Conservation (phyloP, 768 basidiomycete genomes). For the Atractiella rhizophila region DNA sequence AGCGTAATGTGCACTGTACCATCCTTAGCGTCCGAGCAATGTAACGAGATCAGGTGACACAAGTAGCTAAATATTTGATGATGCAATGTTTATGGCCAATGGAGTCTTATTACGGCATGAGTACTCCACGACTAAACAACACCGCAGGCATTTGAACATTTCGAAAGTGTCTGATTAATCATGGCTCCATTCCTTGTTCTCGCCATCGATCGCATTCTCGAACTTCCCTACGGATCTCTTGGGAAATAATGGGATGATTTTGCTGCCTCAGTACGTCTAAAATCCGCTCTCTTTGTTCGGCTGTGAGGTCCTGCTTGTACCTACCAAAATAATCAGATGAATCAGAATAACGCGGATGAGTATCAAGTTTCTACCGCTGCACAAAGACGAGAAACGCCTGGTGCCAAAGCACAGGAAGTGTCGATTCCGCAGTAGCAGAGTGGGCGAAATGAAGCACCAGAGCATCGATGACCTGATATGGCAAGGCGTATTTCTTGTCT, state of each 20-base stretch:
- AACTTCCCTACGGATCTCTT: conserved; percentile 77
- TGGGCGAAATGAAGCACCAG: conserved; percentile 96
- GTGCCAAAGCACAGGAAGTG: conserved; percentile 94
- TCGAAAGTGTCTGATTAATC: too few species aligned
- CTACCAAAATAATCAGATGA: conserved; percentile 24
- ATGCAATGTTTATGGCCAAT: too few species aligned
- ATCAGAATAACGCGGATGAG: not conserved
- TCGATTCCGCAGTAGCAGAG: conserved; percentile 54
- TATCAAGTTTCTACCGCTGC: conserved; percentile 38
- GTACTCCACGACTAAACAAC: too few species aligned
- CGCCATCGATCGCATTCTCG: too few species aligned
- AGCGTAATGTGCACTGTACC: too few species aligned
- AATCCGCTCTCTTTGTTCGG: conserved; percentile 93
- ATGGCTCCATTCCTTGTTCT: too few species aligned
- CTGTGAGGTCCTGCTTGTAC: conserved; percentile 77
- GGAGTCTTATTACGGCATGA: too few species aligned
- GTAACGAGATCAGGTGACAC: too few species aligned
- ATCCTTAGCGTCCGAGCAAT: too few species aligned
- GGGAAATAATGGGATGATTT: conserved; percentile 61
- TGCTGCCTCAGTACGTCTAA: conserved; percentile 69
- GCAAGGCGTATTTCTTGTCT: conserved; percentile 93
- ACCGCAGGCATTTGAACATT: too few species aligned
- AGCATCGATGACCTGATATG: conserved; percentile 91
- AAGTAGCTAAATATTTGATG: too few species aligned
- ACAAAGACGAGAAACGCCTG: conserved; percentile 82